Base-by-base conservation (phyloP, 768 basidiomycete genomes). In the Phanerodontia chrysosporium region DNA sequence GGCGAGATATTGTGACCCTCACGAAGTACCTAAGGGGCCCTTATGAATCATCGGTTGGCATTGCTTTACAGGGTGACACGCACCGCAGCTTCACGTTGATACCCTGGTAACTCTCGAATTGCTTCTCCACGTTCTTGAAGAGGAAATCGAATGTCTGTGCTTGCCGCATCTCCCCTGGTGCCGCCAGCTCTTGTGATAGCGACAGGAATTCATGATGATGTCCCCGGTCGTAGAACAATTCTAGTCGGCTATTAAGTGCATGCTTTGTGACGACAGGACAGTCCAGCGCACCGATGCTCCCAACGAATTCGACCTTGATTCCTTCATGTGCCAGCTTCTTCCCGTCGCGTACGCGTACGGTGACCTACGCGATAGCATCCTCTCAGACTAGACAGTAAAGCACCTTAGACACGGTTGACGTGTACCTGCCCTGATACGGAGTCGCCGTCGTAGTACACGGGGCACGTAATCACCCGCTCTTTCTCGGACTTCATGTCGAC, bases 71-170 rank as follows among this genome's bases (percentile, higher is more conserved):
- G 28, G 32, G 36, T 2, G 44, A 42, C 48, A 71, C 86, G 64
- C 64, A 95, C 95, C 96, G 76, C 64, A 98, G 82, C 75, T 98
- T 98, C 59, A 98, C 97, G 66, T 98, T 99, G 70, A 98, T 98
- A 5, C 97, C 97, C 66, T 93, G 88, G 72, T 98, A 98, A 65
- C 90, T 92, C 78, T 98, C 96, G 64, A 91, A 98, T 72, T 98
- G 95, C 78, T 99, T 98, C 84, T 99, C 97, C 42, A 99, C 91
- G 68, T 96, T 99, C 81, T 98, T 98, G 83, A 99, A 98, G 67
- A 86, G 83, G 74, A 99, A 98, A 55, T 98, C 95, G 65, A 87
- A 97, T 9, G 94, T 93, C 74, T 98, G 95, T 0, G 95, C 95
- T 68, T 93, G 89, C 45, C 97, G 84, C 87, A 99, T 87, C 69